phyloP scores from a whole-genome alignment of 2,329 filamentous ascomycete genomes.

The Bipolaris gigantea region DNA sequence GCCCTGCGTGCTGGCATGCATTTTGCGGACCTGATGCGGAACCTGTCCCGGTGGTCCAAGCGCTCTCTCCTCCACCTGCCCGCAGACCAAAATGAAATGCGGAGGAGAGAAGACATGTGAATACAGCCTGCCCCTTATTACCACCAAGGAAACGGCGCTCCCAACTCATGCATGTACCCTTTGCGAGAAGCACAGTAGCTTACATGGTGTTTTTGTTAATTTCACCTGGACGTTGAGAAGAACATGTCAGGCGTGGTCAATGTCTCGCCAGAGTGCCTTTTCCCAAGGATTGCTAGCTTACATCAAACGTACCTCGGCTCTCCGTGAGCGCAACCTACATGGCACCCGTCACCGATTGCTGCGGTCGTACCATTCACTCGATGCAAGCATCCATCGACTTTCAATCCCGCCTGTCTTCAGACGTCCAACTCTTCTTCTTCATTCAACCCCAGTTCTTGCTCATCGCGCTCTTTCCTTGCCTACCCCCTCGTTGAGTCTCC shows the following conservation, averaged over 20 bases:
- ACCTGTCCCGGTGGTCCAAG: slow-evolving; percentile 5
- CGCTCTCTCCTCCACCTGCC: neutral
- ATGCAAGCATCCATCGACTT: slow-evolving; percentile 14
- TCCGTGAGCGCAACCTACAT: slow-evolving; percentile 4
- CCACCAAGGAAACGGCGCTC: no score
- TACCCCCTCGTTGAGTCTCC: neutral
- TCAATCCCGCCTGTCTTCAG: neutral
- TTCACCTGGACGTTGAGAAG: neutral
- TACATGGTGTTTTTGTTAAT: no score
- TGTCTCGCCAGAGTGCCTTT: neutral
- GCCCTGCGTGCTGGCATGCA: slow-evolving; percentile 3
- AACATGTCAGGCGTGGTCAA: neutral
- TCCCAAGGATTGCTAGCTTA: slow-evolving; percentile 5
- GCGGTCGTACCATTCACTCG: slow-evolving; percentile 27
- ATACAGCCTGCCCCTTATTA: neutral
- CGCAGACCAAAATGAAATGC: neutral
- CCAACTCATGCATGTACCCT: no score
- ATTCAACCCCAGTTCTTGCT: neutral
- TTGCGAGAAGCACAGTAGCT: no score
- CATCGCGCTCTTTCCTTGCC: neutral
- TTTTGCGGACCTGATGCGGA: slow-evolving; percentile 22
- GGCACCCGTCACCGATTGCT: slow-evolving; percentile 12
- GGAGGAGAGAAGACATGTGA: no score
- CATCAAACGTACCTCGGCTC: slow-evolving; percentile 30
- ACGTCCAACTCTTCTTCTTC: neutral